Evolutionary conservation across 2,329 filamentous ascomycete genomes (phyloP).

Genomic region (Botrytis porri): DNA sequence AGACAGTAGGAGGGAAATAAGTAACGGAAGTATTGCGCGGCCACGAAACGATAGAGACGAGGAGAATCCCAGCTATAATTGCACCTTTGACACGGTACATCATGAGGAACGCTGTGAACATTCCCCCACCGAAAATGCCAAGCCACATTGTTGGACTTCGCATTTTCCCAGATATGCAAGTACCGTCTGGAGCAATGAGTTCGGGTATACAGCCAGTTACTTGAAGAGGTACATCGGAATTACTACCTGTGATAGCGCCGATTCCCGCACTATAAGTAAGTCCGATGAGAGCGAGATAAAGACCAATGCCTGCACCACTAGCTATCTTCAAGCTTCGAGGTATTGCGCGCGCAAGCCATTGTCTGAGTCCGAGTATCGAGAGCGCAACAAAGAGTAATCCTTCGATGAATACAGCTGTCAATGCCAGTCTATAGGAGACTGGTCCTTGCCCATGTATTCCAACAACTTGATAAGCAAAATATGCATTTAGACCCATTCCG

Average conservation of each 20-base stretch:
- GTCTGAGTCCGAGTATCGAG: conserved; percentile 75
- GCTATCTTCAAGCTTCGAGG: conserved; percentile 83
- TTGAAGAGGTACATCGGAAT: conserved; percentile 66
- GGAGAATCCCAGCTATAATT: conserved; percentile 76
- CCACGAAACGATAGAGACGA: conserved; percentile 88
- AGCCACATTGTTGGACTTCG: conserved; percentile 81
- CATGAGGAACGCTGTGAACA: conserved; percentile 77
- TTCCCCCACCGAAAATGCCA: conserved; percentile 80
- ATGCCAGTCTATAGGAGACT: conserved; percentile 70
- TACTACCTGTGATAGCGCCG: conserved; percentile 69
- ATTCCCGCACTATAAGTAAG: conserved; percentile 81
- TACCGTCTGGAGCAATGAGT: conserved; percentile 45
- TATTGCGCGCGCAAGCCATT: conserved; percentile 83
- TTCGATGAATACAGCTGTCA: conserved; percentile 86
- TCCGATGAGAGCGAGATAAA: conserved; percentile 69
- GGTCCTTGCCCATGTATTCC: conserved; percentile 71
- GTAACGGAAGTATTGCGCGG: conserved; percentile 73
- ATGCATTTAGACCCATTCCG: conserved; percentile 81
- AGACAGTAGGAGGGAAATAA: conserved; percentile 70
- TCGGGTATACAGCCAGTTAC: conserved; percentile 56
- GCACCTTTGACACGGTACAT: conserved; percentile 85
- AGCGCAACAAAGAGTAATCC: conserved; percentile 81
- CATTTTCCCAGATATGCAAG: conserved; percentile 72
- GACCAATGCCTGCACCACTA: conserved; percentile 79
- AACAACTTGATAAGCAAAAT: conserved; percentile 76